Percentiles rank a stretch among this genome's conserved stretches.
Conservation (phyloP, 768 basidiomycete species). For the Pleurotus giganteus region DNA sequence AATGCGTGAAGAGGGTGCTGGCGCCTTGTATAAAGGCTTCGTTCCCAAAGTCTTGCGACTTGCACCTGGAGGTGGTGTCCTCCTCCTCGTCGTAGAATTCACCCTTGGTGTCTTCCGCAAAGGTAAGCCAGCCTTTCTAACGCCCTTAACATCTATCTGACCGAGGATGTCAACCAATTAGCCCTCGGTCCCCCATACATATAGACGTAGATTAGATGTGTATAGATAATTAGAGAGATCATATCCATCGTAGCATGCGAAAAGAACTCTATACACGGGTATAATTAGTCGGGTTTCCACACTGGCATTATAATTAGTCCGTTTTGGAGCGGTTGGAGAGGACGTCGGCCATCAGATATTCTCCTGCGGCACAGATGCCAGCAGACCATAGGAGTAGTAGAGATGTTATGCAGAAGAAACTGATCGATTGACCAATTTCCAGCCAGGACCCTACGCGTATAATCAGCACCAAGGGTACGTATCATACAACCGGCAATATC, state of each 20-base stretch:
- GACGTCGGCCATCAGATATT: slow-evolving; percentile 59
- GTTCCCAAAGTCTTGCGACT: slow-evolving; percentile 92
- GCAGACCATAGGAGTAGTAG: slow-evolving; percentile 78
- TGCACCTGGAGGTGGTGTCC: slow-evolving; percentile 92
- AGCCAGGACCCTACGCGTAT: slow-evolving; percentile 68
- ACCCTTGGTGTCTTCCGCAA: slow-evolving; percentile 76
- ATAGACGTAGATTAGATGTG: slow-evolving; percentile 17
- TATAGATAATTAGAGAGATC: slow-evolving; percentile 3
- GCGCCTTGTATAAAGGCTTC: slow-evolving; percentile 92
- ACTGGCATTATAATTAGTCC: neutral
- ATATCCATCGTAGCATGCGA: no score
- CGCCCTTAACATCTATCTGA: neutral
- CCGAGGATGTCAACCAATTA: slow-evolving; percentile 15
- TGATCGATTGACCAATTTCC: slow-evolving; percentile 87
- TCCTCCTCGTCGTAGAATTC: slow-evolving; percentile 91
- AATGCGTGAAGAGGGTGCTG: slow-evolving; percentile 82
- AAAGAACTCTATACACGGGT: neutral
- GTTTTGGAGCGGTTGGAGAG: neutral
- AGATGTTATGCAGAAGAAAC: slow-evolving; percentile 83
- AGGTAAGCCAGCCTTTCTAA: slow-evolving; percentile 37
- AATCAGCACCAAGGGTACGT: slow-evolving; percentile 6
- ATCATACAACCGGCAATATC: slow-evolving; percentile 8
- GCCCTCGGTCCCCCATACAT: slow-evolving; percentile 56
- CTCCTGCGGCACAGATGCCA: slow-evolving; percentile 71
- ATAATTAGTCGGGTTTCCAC: neutral